Conservation (phyloP, 1,284 basidiomycete species). For the Anthracocystis panici-leucophaei region DNA sequence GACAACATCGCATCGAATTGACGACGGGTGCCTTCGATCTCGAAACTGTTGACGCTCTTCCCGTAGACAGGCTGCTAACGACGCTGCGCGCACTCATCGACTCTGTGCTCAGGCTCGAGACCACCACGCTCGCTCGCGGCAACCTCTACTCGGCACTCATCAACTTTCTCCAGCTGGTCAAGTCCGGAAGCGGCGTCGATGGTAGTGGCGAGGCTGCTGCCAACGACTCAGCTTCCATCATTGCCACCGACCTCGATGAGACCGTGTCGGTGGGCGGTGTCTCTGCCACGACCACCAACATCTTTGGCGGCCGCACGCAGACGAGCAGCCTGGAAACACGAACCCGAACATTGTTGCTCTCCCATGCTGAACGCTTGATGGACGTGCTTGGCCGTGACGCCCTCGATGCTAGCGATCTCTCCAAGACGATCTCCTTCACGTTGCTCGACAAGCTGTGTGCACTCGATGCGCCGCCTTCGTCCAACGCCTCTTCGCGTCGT, state of each 20-base stretch:
- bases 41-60: conserved; percentile 47
- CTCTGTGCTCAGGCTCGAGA: conserved; percentile 81
- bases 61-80: conserved; percentile 78
- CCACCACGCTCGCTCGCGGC: conserved; percentile 89
- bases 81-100: conserved; percentile 83
- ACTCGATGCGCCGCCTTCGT: conserved; percentile 55
- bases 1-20: conserved; percentile 53
- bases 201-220: conserved; percentile 42
- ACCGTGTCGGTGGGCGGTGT: conserved; percentile 49
- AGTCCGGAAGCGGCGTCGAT: conserved; percentile 27
- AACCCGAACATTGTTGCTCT: conserved; percentile 74
- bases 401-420: conserved; percentile 92
- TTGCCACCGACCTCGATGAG: conserved; percentile 51
- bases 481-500: conserved; percentile 38
- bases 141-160: conserved; percentile 92
- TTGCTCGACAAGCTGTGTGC: conserved; percentile 80
- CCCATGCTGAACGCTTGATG: conserved; percentile 78
- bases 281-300: conserved; percentile 38
- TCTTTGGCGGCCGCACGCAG: conserved; percentile 36
- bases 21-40: conserved; percentile 60
- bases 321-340: conserved; percentile 74
- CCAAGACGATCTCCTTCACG: conserved; percentile 94
- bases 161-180: conserved; percentile 83
- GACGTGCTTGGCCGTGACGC: conserved; percentile 87
- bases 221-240: conserved; percentile 53